A percentile compares a stretch with the other conserved stretches of the same genome.
These are phyloP conservation scores for Pseudocercospora musae DNA, from an alignment of 2,329 filamentous ascomycete species.

Conservation along the genomic window DNA sequence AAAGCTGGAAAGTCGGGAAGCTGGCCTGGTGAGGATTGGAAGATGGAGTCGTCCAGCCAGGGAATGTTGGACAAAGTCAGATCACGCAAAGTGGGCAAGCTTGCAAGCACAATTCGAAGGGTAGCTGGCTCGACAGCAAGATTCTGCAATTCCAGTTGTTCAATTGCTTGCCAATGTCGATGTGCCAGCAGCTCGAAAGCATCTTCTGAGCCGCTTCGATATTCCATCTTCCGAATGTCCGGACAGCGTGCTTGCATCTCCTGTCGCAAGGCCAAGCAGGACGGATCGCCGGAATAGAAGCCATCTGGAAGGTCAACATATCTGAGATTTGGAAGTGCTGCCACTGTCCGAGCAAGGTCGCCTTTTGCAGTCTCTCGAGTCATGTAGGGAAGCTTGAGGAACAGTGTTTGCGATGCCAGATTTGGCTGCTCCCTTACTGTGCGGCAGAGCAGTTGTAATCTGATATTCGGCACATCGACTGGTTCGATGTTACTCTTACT, in stretches of 20 bases:
- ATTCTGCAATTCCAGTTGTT: constrained; percentile 67
- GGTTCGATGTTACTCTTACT: constrained; percentile 69
- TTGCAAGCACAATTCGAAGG: constrained; percentile 67
- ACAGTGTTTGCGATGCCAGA: constrained; percentile 68
- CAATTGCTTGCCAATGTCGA: constrained; percentile 66
- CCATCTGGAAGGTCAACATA: constrained; percentile 91
- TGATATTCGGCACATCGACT: constrained; percentile 72
- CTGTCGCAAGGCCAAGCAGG: constrained; percentile 71
- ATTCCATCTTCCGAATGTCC: constrained; percentile 85
- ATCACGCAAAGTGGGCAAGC: constrained; percentile 65
- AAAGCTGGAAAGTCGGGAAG: constrained; percentile 72
- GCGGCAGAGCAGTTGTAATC: constrained; percentile 74
- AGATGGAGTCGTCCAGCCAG: constrained; percentile 73
- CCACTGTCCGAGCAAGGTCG: constrained; percentile 80
- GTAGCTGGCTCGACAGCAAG: constrained; percentile 68
- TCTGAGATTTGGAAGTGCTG: constrained; percentile 76
- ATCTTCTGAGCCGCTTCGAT: constrained; percentile 71
- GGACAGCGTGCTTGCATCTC: constrained; percentile 82
- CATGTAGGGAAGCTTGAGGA: constrained; percentile 92
- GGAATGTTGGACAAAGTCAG: constrained; percentile 69
- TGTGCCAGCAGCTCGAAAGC: constrained; percentile 68
- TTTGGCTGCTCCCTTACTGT: constrained; percentile 74
- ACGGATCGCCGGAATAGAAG: constrained; percentile 75
- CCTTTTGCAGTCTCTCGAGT: constrained; percentile 81
- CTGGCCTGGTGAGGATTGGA: constrained; percentile 59